Percentiles rank a stretch among this genome's conserved stretches.
These are phyloP conservation scores for Flaveria floridana DNA, from an alignment of 140 eudicot genomes.

Conservation along the genomic window DNA sequence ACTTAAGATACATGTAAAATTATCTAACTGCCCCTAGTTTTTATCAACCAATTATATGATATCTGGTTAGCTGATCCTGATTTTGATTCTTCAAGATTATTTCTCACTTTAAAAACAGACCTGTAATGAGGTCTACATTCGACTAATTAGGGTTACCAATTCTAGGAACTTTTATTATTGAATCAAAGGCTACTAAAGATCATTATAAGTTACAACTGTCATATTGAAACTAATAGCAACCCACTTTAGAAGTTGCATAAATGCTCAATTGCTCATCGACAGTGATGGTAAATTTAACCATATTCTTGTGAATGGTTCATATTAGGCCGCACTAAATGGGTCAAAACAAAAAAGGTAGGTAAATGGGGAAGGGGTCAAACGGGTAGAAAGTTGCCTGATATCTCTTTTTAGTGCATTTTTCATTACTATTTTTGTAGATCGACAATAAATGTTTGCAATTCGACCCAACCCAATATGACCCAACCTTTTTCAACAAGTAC, in stretches of 20 bases:
- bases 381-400: not conserved
- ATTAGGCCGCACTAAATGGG: not conserved
- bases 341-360: not conserved
- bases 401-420: not conserved
- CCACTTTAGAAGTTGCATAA: not conserved
- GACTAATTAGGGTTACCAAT: not conserved
- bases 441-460: not conserved
- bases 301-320: not conserved
- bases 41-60: not conserved
- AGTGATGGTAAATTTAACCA: not conserved
- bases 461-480: slow-evolving; percentile 4
- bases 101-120: not conserved
- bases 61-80: not conserved
- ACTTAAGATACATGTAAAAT: not conserved
- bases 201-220: slow-evolving; percentile 8
- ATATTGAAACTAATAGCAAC: not conserved
- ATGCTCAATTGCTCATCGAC: not conserved
- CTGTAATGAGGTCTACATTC: slow-evolving; percentile 9
- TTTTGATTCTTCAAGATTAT: not conserved
- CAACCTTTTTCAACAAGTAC: slow-evolving; percentile 7
- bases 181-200: not conserved
- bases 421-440: not conserved
- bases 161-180: not conserved
- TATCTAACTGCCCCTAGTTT: not conserved
- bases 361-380: not conserved